Conservation (phyloP, 2,329 filamentous ascomycete genomes). For the Fusarium musae region DNA sequence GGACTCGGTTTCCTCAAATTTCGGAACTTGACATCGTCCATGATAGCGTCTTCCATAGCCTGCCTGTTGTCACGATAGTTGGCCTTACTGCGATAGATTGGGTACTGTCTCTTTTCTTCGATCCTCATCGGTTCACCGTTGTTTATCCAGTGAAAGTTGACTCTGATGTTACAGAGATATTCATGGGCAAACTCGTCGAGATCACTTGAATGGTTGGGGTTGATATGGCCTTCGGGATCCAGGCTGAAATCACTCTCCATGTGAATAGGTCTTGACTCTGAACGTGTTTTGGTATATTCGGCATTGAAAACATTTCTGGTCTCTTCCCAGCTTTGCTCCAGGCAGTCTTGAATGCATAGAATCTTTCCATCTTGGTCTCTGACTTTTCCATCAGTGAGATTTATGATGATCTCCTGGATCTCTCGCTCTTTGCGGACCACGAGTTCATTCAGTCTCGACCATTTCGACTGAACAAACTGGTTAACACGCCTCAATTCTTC, state of each 20-base stretch:
- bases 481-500: neutral
- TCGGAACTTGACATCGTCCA: neutral
- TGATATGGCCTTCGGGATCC: conserved; percentile 21
- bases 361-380: neutral
- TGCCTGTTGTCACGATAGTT: conserved; percentile 20
- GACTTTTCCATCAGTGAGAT: neutral
- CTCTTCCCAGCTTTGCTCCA: conserved; percentile 17
- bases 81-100: conserved; percentile 36
- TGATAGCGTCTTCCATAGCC: neutral
- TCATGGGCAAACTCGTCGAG: conserved; percentile 34
- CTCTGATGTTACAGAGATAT: conserved; percentile 20
- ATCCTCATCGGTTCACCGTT: neutral
- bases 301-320: conserved; percentile 23
- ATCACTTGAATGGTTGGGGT: conserved; percentile 21
- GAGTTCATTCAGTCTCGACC: conserved; percentile 4
- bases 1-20: neutral
- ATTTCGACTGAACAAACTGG: neutral
- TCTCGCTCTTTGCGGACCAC: conserved; percentile 15
- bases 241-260: conserved; percentile 27
- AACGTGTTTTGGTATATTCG: conserved; percentile 11
- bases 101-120: neutral
- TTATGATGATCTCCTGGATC: conserved; percentile 22
- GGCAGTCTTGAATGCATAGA: conserved; percentile 4
- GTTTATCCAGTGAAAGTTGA: neutral
- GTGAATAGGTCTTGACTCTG: neutral